Evolutionary conservation across 2,329 filamentous ascomycete genomes (phyloP).

Genomic region (Remersonia thermophila): DNA sequence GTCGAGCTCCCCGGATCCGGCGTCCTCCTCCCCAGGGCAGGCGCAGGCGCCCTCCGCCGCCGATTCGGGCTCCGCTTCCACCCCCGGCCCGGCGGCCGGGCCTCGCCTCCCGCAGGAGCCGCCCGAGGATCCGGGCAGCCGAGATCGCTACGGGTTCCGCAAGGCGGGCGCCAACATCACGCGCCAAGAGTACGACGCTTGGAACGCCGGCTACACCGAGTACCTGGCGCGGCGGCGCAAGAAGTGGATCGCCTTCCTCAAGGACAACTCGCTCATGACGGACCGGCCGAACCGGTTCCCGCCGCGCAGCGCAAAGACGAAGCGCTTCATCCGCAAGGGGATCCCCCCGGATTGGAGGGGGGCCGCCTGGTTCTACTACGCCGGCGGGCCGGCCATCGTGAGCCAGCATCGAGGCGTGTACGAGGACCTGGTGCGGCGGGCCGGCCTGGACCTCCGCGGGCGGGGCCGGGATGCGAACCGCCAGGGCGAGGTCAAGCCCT

Average conservation of each 20-base stretch:
- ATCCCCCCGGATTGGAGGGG: conserved; percentile 90
- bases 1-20: conserved; percentile 4
- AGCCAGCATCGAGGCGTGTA: conserved; percentile 69
- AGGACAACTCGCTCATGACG: conserved; percentile 61
- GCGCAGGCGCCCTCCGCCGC: background rate
- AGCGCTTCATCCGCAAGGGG: conserved; percentile 82
- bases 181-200: conserved; percentile 65
- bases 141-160: conserved; percentile 86
- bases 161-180: conserved; percentile 74
- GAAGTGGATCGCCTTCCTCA: conserved; percentile 74
- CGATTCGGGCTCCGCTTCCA: conserved; percentile 1
- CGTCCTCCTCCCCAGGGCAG: background rate
- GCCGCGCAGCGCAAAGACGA: conserved; percentile 67
- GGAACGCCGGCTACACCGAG: conserved; percentile 62
- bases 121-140: conserved; percentile 35
- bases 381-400: conserved; percentile 70
- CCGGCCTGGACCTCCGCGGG: conserved; percentile 13
- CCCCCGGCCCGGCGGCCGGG: conserved; percentile 18
- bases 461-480: conserved; percentile 7
- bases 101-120: conserved; percentile 23
- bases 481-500: conserved; percentile 42
- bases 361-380: conserved; percentile 96
- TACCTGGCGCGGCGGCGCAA: conserved; percentile 62
- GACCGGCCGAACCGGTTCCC: conserved; percentile 67
- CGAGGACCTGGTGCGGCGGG: conserved; percentile 50